Evolutionary conservation across 2,329 filamentous ascomycete genomes (phyloP), one percentile per base, ranked within the genome.

Genomic region (Laburnicola sp.): DNA sequence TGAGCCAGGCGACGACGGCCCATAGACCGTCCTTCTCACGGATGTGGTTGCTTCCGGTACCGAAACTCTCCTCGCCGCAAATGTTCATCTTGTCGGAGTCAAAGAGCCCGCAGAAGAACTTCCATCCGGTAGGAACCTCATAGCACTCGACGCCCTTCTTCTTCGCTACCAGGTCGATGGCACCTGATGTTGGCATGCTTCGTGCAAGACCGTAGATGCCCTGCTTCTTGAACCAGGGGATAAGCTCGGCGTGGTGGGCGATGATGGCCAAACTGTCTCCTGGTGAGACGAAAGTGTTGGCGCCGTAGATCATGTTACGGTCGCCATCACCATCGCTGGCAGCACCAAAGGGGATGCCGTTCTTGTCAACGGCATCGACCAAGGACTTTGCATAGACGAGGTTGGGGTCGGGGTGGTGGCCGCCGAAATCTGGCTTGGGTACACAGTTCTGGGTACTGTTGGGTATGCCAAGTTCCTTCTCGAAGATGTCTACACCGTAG

Each of bases 71-170:
- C 78, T 99, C 94, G 52, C 94, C 94, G 71, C 94, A 99, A 73
- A 99, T 99, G 69, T 94, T 97, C 94, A 99, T 99, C 85, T 99
- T 99, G 76, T 99, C 93, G 60, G 97, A 83, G 50, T 95, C 94
- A 59, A 91, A 96, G 36, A 95, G 94, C 56, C 94, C 94, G 72
- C 97, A 99, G 40, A 94, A 99, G 78, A 90, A 96, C 82, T 96
- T 97, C 94, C 94, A 99, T 67, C 94, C 94, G 0, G 94, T 99
- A 32, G 94, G 94, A 1, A 99, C 94, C 77, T 99, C 94, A 78
- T 99, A 99, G 77, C 85, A 88, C 78, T 90, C 80, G 36, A 99
- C 83, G 31, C 89, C 89, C 79, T 97, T 93, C 68, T 91, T 91
- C 83, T 96, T 90, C 63, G 94, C 94, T 35, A 99, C 94, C 11